Conservation (phyloP, 2,329 filamentous ascomycete genomes). For the Cytospora mali region DNA sequence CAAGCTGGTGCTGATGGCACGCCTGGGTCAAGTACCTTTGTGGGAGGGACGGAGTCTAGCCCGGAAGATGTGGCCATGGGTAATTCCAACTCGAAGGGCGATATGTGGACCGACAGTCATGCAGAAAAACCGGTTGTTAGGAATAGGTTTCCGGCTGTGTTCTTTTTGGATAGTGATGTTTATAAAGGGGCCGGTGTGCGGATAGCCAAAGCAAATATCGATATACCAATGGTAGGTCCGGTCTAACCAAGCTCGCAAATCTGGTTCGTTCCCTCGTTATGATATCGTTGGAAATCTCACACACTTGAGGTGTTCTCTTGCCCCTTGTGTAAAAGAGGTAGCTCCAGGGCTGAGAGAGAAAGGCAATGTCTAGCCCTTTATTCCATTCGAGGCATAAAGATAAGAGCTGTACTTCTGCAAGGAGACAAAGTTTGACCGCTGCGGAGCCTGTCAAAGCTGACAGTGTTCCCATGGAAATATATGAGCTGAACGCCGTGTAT, state of each 20-base stretch:
- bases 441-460: background rate
- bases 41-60: background rate
- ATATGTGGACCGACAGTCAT: conserved; percentile 30
- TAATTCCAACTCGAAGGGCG: conserved; percentile 16
- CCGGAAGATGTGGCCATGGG: conserved; percentile 1
- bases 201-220: conserved; percentile 42
- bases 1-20: background rate
- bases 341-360: background rate
- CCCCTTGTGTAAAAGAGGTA: background rate
- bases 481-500: background rate
- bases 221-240: conserved; percentile 42
- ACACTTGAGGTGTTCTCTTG: background rate
- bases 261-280: background rate
- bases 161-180: conserved; percentile 47
- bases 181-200: conserved; percentile 42
- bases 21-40: conserved; percentile 4
- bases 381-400: background rate
- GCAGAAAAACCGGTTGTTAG: background rate
- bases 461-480: background rate
- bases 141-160: conserved; percentile 44
- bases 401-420: too few relatives aligned
- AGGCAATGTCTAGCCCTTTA: background rate
- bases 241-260: background rate
- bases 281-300: background rate
- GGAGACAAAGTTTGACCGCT: background rate